A percentile compares a stretch with the other conserved stretches of the same genome.
phyloP scores from a whole-genome alignment of 768 basidiomycete species.

The Pleurotus tuber-regium region DNA sequence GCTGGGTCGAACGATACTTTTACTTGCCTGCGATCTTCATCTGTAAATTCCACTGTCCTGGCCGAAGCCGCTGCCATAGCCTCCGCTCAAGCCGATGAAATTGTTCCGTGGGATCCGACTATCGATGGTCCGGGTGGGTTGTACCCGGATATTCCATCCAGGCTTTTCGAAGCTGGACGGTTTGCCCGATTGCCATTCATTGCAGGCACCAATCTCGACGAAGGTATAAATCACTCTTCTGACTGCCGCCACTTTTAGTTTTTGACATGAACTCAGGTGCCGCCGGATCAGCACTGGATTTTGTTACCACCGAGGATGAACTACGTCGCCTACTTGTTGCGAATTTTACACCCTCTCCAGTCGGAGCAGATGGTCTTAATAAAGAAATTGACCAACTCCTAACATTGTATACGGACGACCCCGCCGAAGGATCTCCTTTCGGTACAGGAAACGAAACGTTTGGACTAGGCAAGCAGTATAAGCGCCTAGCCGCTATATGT shows the following conservation, averaged over 20 bases:
- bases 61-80: slow-evolving; percentile 23
- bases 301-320: slow-evolving; percentile 25
- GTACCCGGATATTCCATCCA: slow-evolving; percentile 35
- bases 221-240: slow-evolving; percentile 27
- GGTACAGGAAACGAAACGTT: slow-evolving; percentile 45
- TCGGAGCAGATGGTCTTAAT: slow-evolving; percentile 17
- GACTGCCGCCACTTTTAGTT: not conserved
- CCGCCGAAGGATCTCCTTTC: slow-evolving; percentile 43
- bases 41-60: slow-evolving; percentile 22
- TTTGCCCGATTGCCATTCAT: slow-evolving; percentile 42
- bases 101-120: slow-evolving; percentile 32
- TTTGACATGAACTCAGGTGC: slow-evolving; percentile 26
- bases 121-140: slow-evolving; percentile 39
- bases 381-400: slow-evolving; percentile 26
- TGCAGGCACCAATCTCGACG: slow-evolving; percentile 40
- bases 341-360: slow-evolving; percentile 25
- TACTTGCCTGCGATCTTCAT: slow-evolving; percentile 26
- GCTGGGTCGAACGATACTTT: slow-evolving; percentile 29
- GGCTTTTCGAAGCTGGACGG: slow-evolving; percentile 25
- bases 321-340: slow-evolving; percentile 24
- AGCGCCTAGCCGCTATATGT: slow-evolving; percentile 26
- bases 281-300: too few relatives aligned
- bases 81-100: slow-evolving; percentile 18
- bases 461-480: slow-evolving; percentile 32
- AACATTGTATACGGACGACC: slow-evolving; percentile 39